Conservation (phyloP, 495 filamentous ascomycete genomes). For the Thermothielavioides terrestris region DNA sequence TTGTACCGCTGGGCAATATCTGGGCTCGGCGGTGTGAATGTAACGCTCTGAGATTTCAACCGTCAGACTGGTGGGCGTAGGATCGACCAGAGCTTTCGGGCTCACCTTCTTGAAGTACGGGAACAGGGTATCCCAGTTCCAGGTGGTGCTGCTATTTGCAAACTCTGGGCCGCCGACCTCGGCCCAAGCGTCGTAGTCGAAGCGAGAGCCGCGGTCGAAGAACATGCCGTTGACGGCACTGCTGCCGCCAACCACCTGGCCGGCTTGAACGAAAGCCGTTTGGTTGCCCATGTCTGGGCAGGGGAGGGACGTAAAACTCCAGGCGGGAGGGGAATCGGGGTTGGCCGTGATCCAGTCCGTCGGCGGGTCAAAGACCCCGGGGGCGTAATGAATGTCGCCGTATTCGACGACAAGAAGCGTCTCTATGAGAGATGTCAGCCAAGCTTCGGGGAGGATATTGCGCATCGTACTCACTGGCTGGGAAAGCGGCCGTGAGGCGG, state of each 20-base stretch:
- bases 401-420: constrained; percentile 38
- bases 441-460: background rate
- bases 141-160: constrained; percentile 1
- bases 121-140: constrained; percentile 32
- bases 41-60: constrained; percentile 8
- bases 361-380: constrained; percentile 20
- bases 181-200: constrained; percentile 46
- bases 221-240: constrained; percentile 39
- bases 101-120: constrained; percentile 37
- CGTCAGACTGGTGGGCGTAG: no score
- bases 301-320: constrained; percentile 29
- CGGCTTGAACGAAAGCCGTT: constrained; percentile 22
- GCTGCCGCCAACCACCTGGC: constrained; percentile 36
- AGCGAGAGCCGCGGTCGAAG: constrained; percentile 27
- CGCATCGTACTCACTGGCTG: constrained; percentile 7
- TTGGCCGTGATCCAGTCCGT: background rate
- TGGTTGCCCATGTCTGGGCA: constrained; percentile 28
- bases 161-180: constrained; percentile 33
- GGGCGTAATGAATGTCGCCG: constrained; percentile 25
- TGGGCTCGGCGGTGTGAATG: constrained; percentile 18
- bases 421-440: constrained; percentile 15
- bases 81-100: no score
- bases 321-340: background rate
- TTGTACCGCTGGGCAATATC: constrained; percentile 9
- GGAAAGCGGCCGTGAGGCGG: constrained; percentile 22